Evolutionary conservation across 345 rosid genomes (phyloP).

Genomic region (Aquilaria malaccensis): DNA sequence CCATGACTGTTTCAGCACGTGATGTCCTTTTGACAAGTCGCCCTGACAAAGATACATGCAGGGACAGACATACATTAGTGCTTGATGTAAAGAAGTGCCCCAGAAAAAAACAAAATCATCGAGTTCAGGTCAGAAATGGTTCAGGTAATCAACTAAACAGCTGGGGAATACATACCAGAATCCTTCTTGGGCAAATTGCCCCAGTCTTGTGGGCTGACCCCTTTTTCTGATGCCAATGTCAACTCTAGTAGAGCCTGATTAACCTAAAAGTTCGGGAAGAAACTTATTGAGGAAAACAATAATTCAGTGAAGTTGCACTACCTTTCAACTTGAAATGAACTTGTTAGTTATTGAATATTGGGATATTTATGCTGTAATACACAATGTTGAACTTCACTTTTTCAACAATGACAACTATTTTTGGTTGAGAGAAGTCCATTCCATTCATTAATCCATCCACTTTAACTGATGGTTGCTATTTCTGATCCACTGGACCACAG

Average conservation of each 20-base stretch:
- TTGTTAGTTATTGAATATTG: no score
- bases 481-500: background rate
- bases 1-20: constrained; percentile 20
- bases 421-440: no score
- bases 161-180: constrained; percentile 32
- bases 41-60: constrained; percentile 26
- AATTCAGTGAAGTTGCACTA: no score
- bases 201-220: constrained; percentile 61
- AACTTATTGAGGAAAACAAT: background rate
- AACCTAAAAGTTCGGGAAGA: constrained; percentile 47
- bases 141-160: no score
- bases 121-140: background rate
- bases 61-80: no score
- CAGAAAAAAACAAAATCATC: background rate
- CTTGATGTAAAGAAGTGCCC: no score
- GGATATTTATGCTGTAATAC: no score
- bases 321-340: no score
- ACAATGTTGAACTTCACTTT: no score
- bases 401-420: no score
- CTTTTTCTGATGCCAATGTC: constrained; percentile 52
- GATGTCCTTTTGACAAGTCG: constrained; percentile 29
- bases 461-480: background rate
- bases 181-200: constrained; percentile 43
- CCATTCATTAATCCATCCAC: no score
- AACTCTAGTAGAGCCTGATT: constrained; percentile 74